Evolutionary conservation across 2,329 filamentous ascomycete genomes (phyloP).

Genomic region (Lecanicillium sp.): DNA sequence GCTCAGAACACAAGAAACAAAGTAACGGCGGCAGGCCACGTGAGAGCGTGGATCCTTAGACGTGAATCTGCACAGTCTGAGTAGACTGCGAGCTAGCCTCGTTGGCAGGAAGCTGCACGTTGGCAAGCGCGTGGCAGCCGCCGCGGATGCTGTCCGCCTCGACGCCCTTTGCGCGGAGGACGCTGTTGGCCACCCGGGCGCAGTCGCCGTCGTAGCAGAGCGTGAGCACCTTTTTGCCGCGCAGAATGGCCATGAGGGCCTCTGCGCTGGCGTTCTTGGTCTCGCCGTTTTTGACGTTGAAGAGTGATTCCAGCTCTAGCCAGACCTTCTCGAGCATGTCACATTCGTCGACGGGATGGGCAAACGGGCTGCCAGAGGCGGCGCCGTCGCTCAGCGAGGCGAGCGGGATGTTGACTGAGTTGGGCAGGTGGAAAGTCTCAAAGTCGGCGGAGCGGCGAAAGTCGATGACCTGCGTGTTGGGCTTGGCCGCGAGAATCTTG

Average conservation of each 20-base stretch:
- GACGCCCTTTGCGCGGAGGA: conserved; percentile 42
- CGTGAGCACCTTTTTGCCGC: conserved; percentile 33
- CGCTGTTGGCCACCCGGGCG: conserved; percentile 44
- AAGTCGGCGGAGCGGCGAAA: conserved; percentile 35
- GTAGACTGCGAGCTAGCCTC: conserved; percentile 5
- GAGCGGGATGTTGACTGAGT: conserved; percentile 37
- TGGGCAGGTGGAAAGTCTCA: conserved; percentile 33
- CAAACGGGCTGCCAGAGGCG: conserved; percentile 19
- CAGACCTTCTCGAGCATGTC: conserved; percentile 37
- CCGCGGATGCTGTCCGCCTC: conserved; percentile 38
- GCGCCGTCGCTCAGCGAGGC: conserved; percentile 23
- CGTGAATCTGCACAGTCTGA: no score
- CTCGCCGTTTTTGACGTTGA: conserved; percentile 25
- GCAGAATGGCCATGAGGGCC: conserved; percentile 20
- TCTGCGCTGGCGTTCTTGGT: conserved; percentile 19
- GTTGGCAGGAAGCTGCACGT: conserved; percentile 18
- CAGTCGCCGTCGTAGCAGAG: conserved; percentile 48
- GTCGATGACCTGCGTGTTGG: conserved; percentile 33
- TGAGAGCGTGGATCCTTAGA: no score
- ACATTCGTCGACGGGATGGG: conserved; percentile 38
- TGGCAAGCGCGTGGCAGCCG: conserved; percentile 23
- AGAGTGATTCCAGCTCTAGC: conserved; percentile 38
- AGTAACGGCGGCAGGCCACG: no score
- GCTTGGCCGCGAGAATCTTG: conserved; percentile 17
- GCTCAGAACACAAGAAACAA: no score